Conservation (phyloP, 805 yeast genomes). For the Clavispora santaluciae region DNA sequence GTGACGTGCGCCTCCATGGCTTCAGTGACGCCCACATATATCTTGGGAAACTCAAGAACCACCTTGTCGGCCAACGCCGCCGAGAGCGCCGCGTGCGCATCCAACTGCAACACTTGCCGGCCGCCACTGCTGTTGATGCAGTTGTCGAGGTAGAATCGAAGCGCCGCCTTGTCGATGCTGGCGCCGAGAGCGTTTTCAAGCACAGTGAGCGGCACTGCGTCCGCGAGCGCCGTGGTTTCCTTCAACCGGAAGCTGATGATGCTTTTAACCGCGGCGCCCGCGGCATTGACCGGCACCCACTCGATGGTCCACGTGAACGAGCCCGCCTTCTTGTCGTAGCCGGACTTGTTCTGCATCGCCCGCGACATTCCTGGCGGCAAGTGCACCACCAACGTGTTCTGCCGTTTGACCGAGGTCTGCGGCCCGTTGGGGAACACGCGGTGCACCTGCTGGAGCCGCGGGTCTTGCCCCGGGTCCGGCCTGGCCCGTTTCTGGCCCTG, state of each 20-base stretch:
- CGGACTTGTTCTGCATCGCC: constrained; percentile 56
- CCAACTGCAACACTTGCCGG: constrained; percentile 30
- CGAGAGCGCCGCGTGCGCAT: constrained; percentile 34
- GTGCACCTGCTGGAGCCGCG: constrained; percentile 19
- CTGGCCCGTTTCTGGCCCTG: constrained; percentile 8
- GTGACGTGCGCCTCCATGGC: constrained; percentile 19
- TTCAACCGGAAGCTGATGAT: constrained; percentile 41
- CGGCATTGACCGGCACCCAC: constrained; percentile 46
- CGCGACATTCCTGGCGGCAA: constrained; percentile 76
- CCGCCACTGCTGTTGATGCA: constrained; percentile 18
- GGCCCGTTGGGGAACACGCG: constrained; percentile 24
- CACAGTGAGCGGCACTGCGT: constrained; percentile 39
- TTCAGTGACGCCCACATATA: constrained; percentile 38
- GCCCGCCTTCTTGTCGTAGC: constrained; percentile 60
- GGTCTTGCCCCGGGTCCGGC: constrained; percentile 15
- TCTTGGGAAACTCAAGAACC: constrained; percentile 76
- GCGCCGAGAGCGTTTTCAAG: constrained; percentile 16
- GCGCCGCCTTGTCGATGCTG: constrained; percentile 21
- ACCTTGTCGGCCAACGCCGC: constrained; percentile 50
- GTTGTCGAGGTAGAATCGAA: constrained; percentile 30
- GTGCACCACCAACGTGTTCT: constrained; percentile 62
- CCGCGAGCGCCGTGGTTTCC: constrained; percentile 32
- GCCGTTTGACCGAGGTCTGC: constrained; percentile 33
- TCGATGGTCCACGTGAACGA: constrained; percentile 77
- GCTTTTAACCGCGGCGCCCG: constrained; percentile 22